Percentiles rank a stretch among this genome's conserved stretches.
Evolutionary conservation across 495 filamentous ascomycete genomes (phyloP).

Genomic region (Lophium mytilinum): DNA sequence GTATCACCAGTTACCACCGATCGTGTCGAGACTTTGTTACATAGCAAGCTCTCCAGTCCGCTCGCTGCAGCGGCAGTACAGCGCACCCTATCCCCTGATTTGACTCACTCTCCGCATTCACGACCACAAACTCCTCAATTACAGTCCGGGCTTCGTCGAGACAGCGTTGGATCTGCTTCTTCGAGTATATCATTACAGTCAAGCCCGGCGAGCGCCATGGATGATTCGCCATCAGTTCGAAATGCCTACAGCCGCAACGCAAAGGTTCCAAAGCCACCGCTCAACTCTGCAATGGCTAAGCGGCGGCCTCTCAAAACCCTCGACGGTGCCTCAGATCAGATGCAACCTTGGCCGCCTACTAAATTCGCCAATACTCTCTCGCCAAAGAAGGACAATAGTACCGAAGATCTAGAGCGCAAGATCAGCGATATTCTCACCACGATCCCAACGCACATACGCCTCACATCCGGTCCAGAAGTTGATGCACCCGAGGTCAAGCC

Average conservation of each 20-base stretch:
- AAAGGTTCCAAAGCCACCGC: slow-evolving; percentile 16
- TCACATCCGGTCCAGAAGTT: slow-evolving; percentile 49
- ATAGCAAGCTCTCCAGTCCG: not conserved
- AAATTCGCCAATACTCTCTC: slow-evolving; percentile 7
- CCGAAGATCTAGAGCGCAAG: slow-evolving; percentile 70
- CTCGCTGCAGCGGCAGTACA: not conserved
- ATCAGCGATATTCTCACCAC: slow-evolving; percentile 75
- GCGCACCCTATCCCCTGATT: not conserved
- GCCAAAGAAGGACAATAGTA: slow-evolving; percentile 1
- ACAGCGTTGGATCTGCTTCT: slow-evolving; percentile 11
- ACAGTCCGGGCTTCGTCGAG: slow-evolving; percentile 1
- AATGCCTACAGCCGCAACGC: slow-evolving; percentile 12
- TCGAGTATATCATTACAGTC: slow-evolving; percentile 15
- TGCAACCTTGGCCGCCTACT: slow-evolving; percentile 20
- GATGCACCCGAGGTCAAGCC: slow-evolving; percentile 20
- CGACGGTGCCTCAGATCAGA: slow-evolving; percentile 1
- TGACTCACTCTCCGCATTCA: not conserved
- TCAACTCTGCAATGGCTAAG: slow-evolving; percentile 32
- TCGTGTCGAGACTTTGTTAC: not conserved
- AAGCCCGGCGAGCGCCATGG: slow-evolving; percentile 11
- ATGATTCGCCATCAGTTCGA: slow-evolving; percentile 23
- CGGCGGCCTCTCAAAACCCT: slow-evolving; percentile 13
- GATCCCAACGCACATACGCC: slow-evolving; percentile 71
- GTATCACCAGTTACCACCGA: not conserved
- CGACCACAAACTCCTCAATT: slow-evolving; percentile 14